Percentiles rank a stretch among this genome's conserved stretches.
phyloP scores from a whole-genome alignment of 129 eudicot genomes.

The Flaveria ramosissima region DNA sequence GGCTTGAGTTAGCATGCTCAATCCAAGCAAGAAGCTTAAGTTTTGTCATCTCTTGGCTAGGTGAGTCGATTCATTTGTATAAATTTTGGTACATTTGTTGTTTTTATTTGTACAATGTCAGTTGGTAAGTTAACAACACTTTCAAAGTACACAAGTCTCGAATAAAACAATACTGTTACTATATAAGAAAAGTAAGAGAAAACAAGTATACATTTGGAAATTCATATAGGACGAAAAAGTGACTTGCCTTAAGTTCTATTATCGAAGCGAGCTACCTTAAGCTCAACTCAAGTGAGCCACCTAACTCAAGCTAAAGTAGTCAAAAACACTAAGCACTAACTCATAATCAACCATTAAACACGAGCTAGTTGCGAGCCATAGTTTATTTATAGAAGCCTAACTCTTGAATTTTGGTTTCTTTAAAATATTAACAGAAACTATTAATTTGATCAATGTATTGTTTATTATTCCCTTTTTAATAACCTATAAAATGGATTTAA shows the following conservation, averaged over 20 bases:
- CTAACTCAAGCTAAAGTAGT: neutral
- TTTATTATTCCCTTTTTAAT: slow-evolving; percentile 1
- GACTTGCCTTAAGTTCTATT: neutral
- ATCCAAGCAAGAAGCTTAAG: neutral
- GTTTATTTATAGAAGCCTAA: no score
- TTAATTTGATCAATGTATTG: neutral
- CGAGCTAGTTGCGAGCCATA: neutral
- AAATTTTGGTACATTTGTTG: neutral
- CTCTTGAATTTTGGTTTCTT: neutral
- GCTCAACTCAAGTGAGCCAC: neutral
- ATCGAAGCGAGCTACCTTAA: neutral
- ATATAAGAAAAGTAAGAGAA: neutral
- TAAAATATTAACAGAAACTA: neutral
- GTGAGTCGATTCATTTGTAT: neutral
- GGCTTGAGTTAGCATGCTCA: neutral
- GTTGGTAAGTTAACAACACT: neutral
- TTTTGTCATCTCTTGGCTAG: neutral
- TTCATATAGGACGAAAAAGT: neutral
- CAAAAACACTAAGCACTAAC: neutral
- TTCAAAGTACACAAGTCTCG: neutral
- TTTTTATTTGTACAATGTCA: neutral
- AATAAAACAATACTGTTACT: neutral
- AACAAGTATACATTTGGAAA: neutral
- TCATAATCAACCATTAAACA: neutral
- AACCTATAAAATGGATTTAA: neutral